Evolutionary conservation across 2,329 filamentous ascomycete genomes (phyloP), one percentile per base, ranked within the genome.

Genomic region (Penicillium sp.): DNA sequence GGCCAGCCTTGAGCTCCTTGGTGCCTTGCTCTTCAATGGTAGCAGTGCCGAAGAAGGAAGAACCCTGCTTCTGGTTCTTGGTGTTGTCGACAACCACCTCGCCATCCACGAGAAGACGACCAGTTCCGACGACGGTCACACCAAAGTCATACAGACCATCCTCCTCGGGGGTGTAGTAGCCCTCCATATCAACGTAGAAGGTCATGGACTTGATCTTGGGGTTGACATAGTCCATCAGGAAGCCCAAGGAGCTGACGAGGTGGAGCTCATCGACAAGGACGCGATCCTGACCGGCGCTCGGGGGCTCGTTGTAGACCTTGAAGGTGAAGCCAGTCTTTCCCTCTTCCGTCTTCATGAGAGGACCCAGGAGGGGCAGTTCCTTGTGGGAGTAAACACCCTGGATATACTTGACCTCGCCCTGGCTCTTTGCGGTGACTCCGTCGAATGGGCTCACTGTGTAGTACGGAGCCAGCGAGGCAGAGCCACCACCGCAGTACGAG

Each of bases 381-480:
- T 87, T 87, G 75, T 89, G 87, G 0, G 85, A 86, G 71, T 89
- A 87, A 42, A 83, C 84, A 10, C 88, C 88, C 46, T 88, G 82
- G 1, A 84, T 80, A 70, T 86, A 89, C 1, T 68, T 68, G 35
- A 81, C 76, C 14, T 76, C 72, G 14, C 69, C 70, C 30, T 73
- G 66, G 59, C 71, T 75, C 62, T 77, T 70, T 22, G 71, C 69
- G 6, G 66, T 65, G n/a, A 82, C 73, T 8, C 78, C 80, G 3
- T 81, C 75, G 14, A 79, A 79, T 0, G 80, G 80, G 2, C 75
- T 78, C 42, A 81, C 72, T 0, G 78, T 73, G 62, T 82, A 80
- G 68, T 82, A 82, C 0, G 80, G 73, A 28, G 71, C 70, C 16
- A 82, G 68, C 1, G 85, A 83, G 1, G 88, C 88, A 4, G 86